Evolutionary conservation across 2,329 filamentous ascomycete genomes (phyloP), one percentile per base, ranked within the genome.

Genomic region (Diaporthe helianthi): DNA sequence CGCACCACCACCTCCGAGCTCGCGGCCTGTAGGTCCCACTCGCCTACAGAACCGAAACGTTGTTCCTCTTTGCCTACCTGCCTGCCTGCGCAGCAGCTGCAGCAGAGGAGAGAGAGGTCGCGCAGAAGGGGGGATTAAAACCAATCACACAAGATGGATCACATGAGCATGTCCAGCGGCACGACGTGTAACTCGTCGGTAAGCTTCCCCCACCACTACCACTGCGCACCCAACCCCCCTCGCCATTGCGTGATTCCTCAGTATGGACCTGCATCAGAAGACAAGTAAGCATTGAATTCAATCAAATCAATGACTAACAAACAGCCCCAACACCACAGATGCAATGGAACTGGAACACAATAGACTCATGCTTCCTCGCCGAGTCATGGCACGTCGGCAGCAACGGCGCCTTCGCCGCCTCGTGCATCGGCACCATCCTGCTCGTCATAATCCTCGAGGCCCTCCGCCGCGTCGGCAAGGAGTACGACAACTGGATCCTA

Each of bases 341-440:
- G 70, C 22, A 70, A 36, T 71, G 70, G 70, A 71, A 71, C 58
- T 71, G 70, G 70, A 55, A 71, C 64, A 71, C 70, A 33, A 70
- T 71, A 41, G 70, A 71, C 47, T 69, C 70, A 7, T 71, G 70
- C 74, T 82, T 83, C 74, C 76, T 83, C 5, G 73, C 80, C 24
- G 73, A 77, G 15, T 78, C 79, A 26, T 83, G 81, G 81, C 78
- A 79, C 44, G 78, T 83, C 67, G 74, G 73, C 46, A 81, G 74
- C 67, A 75, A 79, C 51, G 82, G 81, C 71, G 78, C 78, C 73
- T 82, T 83, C 72, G 81, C 81, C 5, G 81, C 78, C 9, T 79
- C 80, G 17, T 83, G 81, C 76, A 81, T 83, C 71, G 82, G 81
- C 51, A 79, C 81, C 31, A 75, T 82, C 31, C 72, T 83, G 6